Evolutionary conservation across 768 basidiomycete species (phyloP).

Genomic region (Russula dissimulans): DNA sequence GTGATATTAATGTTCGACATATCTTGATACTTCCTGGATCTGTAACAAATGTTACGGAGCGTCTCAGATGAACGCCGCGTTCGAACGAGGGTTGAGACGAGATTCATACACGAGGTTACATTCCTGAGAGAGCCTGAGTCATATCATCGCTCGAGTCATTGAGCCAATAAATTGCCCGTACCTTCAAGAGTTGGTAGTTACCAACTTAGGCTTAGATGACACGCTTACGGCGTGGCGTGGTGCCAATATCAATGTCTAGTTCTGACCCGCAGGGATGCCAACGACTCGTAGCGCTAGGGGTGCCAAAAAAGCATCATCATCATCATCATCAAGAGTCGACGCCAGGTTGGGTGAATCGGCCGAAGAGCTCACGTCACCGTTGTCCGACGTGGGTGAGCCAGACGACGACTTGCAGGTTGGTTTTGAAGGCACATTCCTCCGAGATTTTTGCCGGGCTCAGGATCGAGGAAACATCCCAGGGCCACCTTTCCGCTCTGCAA

Average conservation of each 20-base stretch:
- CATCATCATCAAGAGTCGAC: neutral
- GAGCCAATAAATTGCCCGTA: too few relatives aligned
- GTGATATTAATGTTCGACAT: slow-evolving; percentile 41
- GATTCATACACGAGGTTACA: too few relatives aligned
- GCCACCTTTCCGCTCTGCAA: slow-evolving; percentile 8
- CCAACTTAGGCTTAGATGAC: too few relatives aligned
- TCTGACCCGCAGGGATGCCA: neutral
- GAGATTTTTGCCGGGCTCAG: neutral
- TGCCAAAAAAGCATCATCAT: neutral
- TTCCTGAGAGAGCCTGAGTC: neutral
- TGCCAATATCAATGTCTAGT: neutral
- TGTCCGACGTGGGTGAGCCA: neutral
- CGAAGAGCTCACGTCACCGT: neutral
- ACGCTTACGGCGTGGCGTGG: neutral
- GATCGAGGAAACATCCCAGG: neutral
- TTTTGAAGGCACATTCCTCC: neutral
- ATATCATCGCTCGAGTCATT: neutral
- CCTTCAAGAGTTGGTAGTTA: too few relatives aligned
- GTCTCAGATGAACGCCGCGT: too few relatives aligned
- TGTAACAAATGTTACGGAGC: neutral
- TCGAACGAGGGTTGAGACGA: too few relatives aligned
- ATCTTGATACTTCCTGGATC: neutral
- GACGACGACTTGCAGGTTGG: neutral
- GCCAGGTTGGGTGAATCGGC: neutral
- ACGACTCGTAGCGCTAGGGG: slow-evolving; percentile 9